Evolutionary conservation across 371 early-diverging fungal genomes (phyloP).

Genomic region (Mucor saturninus): DNA sequence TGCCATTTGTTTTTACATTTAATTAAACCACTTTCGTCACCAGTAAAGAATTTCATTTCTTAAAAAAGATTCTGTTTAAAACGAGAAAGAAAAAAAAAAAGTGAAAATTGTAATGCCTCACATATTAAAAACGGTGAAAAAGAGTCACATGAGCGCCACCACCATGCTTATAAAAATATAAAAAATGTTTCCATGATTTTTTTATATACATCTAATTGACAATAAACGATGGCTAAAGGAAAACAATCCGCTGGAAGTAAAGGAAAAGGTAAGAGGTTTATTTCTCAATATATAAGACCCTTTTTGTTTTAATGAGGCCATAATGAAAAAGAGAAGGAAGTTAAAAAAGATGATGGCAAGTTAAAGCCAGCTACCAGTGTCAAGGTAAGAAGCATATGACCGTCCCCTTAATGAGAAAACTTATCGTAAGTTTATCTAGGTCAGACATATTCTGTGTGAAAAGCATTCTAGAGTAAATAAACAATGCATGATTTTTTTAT

Average conservation of each 20-base stretch:
- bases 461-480: constrained; percentile 69
- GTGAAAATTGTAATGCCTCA: not conserved
- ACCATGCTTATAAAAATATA: too few relatives aligned
- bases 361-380: constrained; percentile 80
- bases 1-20: constrained; percentile 53
- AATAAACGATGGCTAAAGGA: constrained; percentile 47
- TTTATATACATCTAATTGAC: not conserved
- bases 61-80: not conserved
- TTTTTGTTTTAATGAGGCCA: not conserved
- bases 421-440: constrained; percentile 37
- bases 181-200: too few relatives aligned
- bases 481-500: constrained; percentile 8
- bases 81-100: constrained; percentile 9
- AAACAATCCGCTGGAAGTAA: constrained; percentile 46
- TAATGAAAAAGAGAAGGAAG: constrained; percentile 20
- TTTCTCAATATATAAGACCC: too few relatives aligned
- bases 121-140: not conserved
- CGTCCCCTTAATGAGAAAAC: not conserved
- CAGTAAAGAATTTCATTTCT: constrained; percentile 58
- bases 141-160: constrained; percentile 3
- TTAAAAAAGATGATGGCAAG: constrained; percentile 58
- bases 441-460: constrained; percentile 87
- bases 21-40: constrained; percentile 79
- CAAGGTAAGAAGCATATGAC: constrained; percentile 44
- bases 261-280: constrained; percentile 6